Conservation (phyloP, 1,139 yeast species). For the Geotrichum reessii region DNA sequence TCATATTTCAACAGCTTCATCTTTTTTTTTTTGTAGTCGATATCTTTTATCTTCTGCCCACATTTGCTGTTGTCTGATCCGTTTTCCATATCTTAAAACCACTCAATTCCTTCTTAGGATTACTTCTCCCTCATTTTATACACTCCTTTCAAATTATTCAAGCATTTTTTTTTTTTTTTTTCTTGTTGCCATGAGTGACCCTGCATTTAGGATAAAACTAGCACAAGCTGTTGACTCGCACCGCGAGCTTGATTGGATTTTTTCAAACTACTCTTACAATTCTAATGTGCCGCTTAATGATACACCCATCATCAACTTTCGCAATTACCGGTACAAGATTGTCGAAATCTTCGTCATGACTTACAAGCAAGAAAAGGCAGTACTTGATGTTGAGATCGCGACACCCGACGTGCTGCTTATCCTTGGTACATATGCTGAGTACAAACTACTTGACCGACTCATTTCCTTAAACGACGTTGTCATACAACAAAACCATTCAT, state of each 20-base stretch:
- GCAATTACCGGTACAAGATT: slow-evolving; percentile 20
- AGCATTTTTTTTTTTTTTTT: not conserved
- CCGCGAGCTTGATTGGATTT: slow-evolving; percentile 18
- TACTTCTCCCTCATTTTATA: too few species aligned
- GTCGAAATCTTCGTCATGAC: slow-evolving; percentile 19
- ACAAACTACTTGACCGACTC: slow-evolving; percentile 15
- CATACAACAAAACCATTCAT: slow-evolving; percentile 13
- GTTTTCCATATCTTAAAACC: too few species aligned
- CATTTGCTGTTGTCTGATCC: too few species aligned
- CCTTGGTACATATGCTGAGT: slow-evolving; percentile 18
- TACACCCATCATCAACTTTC: slow-evolving; percentile 19
- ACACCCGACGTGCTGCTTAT: slow-evolving; percentile 18
- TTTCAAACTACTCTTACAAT: slow-evolving; percentile 8
- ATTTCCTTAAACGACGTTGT: slow-evolving; percentile 8
- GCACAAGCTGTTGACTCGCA: slow-evolving; percentile 13
- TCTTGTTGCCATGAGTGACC: slow-evolving; percentile 14
- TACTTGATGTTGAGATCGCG: slow-evolving; percentile 17
- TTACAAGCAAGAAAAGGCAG: slow-evolving; percentile 19
- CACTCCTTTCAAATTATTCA: not conserved
- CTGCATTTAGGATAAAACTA: slow-evolving; percentile 14
- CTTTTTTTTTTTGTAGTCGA: too few species aligned
- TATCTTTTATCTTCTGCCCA: too few species aligned
- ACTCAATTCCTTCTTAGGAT: too few species aligned
- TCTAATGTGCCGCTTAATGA: slow-evolving; percentile 15
- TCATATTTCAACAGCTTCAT: too few species aligned